phyloP scores from a whole-genome alignment of 768 basidiomycete species.

The Pleurotus eryngii region DNA sequence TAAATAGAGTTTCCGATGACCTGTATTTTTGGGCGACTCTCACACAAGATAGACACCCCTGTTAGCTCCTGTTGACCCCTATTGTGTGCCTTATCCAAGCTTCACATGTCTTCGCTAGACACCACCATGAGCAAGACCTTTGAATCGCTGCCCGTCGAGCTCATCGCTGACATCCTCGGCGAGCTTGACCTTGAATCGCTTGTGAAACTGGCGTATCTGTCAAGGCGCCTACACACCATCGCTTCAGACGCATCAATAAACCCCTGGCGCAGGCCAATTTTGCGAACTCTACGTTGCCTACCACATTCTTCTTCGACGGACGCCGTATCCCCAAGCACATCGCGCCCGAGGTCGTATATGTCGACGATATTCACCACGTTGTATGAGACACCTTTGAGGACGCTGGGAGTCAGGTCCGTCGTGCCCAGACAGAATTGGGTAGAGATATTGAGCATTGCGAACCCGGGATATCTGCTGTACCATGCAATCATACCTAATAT shows the following conservation, averaged over 20 bases:
- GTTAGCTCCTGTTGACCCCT: neutral
- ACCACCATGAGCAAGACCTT: constrained; percentile 20
- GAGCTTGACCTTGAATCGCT: constrained; percentile 66
- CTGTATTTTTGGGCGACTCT: too few relatives aligned
- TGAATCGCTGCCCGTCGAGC: constrained; percentile 69
- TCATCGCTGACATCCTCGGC: constrained; percentile 67
- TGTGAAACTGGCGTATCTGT: constrained; percentile 56
- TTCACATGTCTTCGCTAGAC: neutral
- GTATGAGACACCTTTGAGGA: constrained; percentile 51
- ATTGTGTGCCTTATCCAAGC: neutral
- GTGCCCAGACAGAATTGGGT: constrained; percentile 82
- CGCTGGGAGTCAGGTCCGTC: constrained; percentile 57
- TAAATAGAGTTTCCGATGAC: too few relatives aligned
- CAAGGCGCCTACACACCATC: constrained; percentile 53
- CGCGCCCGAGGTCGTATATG: too few relatives aligned
- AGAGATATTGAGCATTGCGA: constrained; percentile 64
- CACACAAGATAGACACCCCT: too few relatives aligned
- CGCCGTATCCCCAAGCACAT: neutral
- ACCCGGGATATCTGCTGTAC: constrained; percentile 60
- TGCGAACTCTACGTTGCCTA: constrained; percentile 44
- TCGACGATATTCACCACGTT: constrained; percentile 10
- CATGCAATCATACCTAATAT: constrained; percentile 69
- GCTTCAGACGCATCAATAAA: constrained; percentile 65
- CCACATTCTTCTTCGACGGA: neutral
- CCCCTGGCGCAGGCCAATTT: constrained; percentile 73